phyloP scores from a whole-genome alignment of 257 asterid species.

The Anisodus tanguticus region DNA sequence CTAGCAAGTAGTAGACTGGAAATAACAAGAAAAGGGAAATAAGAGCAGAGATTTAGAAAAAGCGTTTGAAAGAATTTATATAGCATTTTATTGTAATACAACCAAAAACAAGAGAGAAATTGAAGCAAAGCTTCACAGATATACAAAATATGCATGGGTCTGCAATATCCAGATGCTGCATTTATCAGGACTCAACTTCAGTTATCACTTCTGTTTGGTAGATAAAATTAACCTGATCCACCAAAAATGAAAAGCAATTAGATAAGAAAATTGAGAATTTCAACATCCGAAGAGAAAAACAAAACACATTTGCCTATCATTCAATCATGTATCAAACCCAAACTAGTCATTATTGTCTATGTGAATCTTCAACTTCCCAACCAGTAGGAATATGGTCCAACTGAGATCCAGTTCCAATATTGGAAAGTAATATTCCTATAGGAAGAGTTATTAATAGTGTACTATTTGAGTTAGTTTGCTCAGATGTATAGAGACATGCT shows the following conservation, averaged over 20 bases:
- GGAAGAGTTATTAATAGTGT: background rate
- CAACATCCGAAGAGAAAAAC: background rate
- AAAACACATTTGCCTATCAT: background rate
- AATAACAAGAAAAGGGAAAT: too few species aligned
- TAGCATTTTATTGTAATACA: conserved; percentile 6
- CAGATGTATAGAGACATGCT: background rate
- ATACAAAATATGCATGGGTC: background rate
- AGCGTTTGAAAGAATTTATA: too few species aligned
- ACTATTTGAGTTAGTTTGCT: background rate
- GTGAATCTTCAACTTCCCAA: background rate
- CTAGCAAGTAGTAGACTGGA: too few species aligned
- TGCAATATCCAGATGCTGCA: background rate
- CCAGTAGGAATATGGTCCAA: background rate
- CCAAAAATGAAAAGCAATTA: conserved; percentile 14
- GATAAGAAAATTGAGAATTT: background rate
- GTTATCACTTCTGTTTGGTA: conserved; percentile 66
- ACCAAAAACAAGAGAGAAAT: background rate
- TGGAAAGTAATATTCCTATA: background rate
- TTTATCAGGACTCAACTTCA: background rate
- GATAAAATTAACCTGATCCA: conserved; percentile 50
- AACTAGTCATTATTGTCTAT: background rate
- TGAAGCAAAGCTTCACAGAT: conserved; percentile 4
- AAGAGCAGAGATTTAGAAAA: too few species aligned
- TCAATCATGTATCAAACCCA: background rate
- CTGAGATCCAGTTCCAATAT: background rate